Conservation (phyloP, 2,329 filamentous ascomycete genomes). For the Paramyrothecium sp. region DNA sequence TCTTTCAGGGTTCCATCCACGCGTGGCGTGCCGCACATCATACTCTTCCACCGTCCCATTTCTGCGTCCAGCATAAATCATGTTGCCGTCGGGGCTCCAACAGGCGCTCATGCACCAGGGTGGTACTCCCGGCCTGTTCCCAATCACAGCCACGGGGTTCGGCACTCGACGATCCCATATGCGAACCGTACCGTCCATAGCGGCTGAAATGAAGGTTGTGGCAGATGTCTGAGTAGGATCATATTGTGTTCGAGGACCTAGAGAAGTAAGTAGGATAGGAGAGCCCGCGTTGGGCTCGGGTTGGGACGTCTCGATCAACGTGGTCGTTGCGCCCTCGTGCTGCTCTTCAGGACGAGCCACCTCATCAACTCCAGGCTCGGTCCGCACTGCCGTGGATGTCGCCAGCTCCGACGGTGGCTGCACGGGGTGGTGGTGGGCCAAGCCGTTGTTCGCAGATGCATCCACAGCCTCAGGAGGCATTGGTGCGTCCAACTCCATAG, state of each 20-base stretch:
- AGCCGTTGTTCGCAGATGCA: no score
- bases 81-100: conserved; percentile 95
- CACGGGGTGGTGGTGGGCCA: no score
- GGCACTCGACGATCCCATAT: conserved; percentile 86
- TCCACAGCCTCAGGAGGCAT: not conserved
- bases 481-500: conserved; percentile 26
- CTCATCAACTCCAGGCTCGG: not conserved
- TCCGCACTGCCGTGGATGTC: not conserved
- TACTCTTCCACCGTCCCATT: conserved; percentile 96
- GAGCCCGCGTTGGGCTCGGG: conserved; percentile 8
- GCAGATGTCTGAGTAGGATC: conserved; percentile 63
- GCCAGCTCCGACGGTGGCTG: no score
- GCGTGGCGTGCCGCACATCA: conserved; percentile 70
- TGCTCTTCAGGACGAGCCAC: no score
- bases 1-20: conserved; percentile 71
- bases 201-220: conserved; percentile 83
- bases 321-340: not conserved
- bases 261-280: conserved; percentile 28
- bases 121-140: conserved; percentile 71
- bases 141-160: conserved; percentile 76
- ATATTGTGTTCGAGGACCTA: conserved; percentile 36
- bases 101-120: conserved; percentile 98
- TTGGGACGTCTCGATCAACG: conserved; percentile 7
- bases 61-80: conserved; percentile 85
- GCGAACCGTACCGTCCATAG: conserved; percentile 83